Evolutionary conservation across 2,329 filamentous ascomycete species (phyloP), one percentile per base, ranked within the genome.

Genomic region (Cadophora gregata): DNA sequence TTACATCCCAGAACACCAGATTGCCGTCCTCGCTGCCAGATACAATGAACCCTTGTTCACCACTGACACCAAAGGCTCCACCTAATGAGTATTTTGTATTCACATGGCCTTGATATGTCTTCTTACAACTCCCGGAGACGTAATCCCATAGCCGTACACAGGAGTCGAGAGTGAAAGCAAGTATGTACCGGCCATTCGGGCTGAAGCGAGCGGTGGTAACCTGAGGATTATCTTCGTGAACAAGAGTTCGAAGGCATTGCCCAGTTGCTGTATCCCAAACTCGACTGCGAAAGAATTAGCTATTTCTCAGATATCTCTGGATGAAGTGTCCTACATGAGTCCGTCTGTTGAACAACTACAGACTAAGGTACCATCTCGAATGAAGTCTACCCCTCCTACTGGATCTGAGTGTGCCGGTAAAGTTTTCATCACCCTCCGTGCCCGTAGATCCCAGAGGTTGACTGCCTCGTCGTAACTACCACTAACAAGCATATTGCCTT

Each of bases 391-490:
- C 0, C 94, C 93, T 64, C 91, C 90, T 1, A 99, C 95, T 0
- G 96, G 96, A 77, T 99, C 96, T 31, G 93, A 97, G 75, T 99
- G 96, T 2, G 96, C 96, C 0, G 96, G 96, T 45, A 99, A 81
- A 69, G 91, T 94, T 63, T 93, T 87, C 93, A 99, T 97, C 38
- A 96, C 83, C 25, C 90, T 85, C 0, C 93, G 94, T 0, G 93
- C 93, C 16, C 96, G 86, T 16, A 98, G 92, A 78, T 99, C 96
- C 96, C 96, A 99, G 5, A 99, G 80, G 71, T 97, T 97, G 0
- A 99, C 93, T 4, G 96, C 96, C 81, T 99, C 96, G 73, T 99
- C 96, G 79, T 97, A 98, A 70, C 92, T 96, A 14, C 96, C 96
- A 71, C 92, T 96, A 19, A 94, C 96, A 38, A 99, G 86, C 77